Base-by-base conservation (phyloP, 345 rosid genomes). In the Lumnitzera littorea region DNA sequence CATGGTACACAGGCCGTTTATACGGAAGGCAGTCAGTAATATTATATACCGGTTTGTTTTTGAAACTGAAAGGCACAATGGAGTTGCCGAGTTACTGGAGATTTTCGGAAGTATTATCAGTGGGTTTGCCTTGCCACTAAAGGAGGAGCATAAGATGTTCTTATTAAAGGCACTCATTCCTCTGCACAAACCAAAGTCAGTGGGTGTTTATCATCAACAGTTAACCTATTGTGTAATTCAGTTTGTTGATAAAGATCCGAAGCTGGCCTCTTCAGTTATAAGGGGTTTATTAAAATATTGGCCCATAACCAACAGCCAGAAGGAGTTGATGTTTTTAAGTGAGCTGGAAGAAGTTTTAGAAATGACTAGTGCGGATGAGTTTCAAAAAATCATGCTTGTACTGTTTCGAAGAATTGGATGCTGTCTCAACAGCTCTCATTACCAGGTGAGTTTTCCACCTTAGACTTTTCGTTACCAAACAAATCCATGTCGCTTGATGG, bases 291-390 rank as follows among this genome's bases (percentile, higher is more conserved):
- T 88, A 70, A 88, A 78, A 71, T 88, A 83, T 72, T 88, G 95
- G 95, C 95, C 95, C 0, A 75, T 88, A 57, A 84, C 89, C 20
- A 84, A 81, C 64, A 84, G 95, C 75, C 95, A 84, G 77, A 88
- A 88, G 79, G 91, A 83, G 73, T 71, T 88, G 76, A 84, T 88
- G 95, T 88, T 84, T 69, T 74, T 88, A 65, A 84, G 95, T 12
- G 95, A 88, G 76, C 50, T 84, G 70, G 95, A 88, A 79, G 91
- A 88, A 77, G 76, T 88, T 76, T 65, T 84, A 76, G 91, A 88
- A 72, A 81, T 79, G 82, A 83, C 75, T 14, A 67, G 70, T 61
- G 61, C 70, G 77, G 78, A 51, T 1, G 95, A 88, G 77, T 84
- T 84, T 67, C 89, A 81, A 55, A 79, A 71, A 68, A 67, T 82